Percentiles rank a stretch among this genome's conserved stretches.
These are phyloP conservation scores for Geotrichum fermentans DNA, from an alignment of 1,139 yeast species.

Conservation along the genomic window DNA sequence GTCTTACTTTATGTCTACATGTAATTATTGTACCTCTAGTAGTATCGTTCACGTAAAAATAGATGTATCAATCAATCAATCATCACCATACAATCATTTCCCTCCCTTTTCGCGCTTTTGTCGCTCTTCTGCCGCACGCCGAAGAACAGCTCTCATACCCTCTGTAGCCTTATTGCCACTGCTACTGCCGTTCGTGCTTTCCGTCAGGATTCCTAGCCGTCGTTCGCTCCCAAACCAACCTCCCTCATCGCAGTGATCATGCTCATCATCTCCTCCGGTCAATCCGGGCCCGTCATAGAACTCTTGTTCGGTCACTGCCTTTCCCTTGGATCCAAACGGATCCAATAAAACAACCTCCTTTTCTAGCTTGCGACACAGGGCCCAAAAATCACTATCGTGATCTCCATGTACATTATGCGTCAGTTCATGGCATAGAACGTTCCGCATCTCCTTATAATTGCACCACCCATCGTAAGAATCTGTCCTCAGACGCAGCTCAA, in stretches of 20 bases:
- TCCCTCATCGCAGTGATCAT: slow-evolving; percentile 30
- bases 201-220: slow-evolving; percentile 5
- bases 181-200: background rate
- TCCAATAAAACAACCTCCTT: slow-evolving; percentile 36
- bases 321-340: slow-evolving; percentile 31
- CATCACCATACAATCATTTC: too few species aligned
- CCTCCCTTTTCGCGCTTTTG: slow-evolving; percentile 15
- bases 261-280: slow-evolving; percentile 19
- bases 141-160: slow-evolving; percentile 24
- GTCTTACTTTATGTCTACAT: too few species aligned
- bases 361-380: slow-evolving; percentile 35
- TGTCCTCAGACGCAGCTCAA: slow-evolving; percentile 39
- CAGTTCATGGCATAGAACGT: slow-evolving; percentile 41
- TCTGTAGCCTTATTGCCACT: slow-evolving; percentile 9
- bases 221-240: slow-evolving; percentile 29
- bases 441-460: slow-evolving; percentile 36
- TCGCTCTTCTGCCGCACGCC: slow-evolving; percentile 30
- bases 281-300: slow-evolving; percentile 28
- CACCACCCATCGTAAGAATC: slow-evolving; percentile 41
- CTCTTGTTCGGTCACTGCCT: slow-evolving; percentile 22
- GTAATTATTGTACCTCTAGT: too few species aligned
- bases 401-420: slow-evolving; percentile 39
- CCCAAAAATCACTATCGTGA: slow-evolving; percentile 40
- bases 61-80: too few species aligned
- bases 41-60: too few species aligned